Conservation (phyloP, 2,329 filamentous ascomycete species). For the Pseudopyricularia cyperi region DNA sequence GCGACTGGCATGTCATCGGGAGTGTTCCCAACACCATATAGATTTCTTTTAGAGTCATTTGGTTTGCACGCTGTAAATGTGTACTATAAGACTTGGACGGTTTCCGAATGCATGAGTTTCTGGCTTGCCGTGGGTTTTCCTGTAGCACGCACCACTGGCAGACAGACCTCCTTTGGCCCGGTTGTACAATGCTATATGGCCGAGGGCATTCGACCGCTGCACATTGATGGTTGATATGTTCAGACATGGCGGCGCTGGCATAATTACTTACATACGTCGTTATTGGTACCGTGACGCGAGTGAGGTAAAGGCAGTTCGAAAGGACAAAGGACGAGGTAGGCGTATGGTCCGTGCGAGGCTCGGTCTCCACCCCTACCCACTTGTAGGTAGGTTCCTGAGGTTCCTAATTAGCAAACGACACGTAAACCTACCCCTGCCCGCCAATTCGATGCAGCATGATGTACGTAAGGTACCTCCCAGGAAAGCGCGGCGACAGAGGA, state of each 20-base stretch:
- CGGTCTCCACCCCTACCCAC: conserved; percentile 55
- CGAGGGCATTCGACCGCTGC: too few species aligned
- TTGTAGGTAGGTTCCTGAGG: too few species aligned
- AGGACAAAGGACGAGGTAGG: background rate
- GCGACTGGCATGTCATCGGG: background rate
- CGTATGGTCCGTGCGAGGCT: conserved; percentile 35
- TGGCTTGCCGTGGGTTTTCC: background rate
- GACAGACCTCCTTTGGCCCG: too few species aligned
- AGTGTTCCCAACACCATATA: conserved; percentile 27
- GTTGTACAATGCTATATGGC: too few species aligned
- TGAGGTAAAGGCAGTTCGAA: too few species aligned
- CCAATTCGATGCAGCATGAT: conserved; percentile 1
- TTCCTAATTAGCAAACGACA: background rate
- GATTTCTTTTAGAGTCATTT: conserved; percentile 28
- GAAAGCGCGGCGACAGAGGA: background rate
- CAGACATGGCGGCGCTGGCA: too few species aligned
- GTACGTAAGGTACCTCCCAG: too few species aligned
- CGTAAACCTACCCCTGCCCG: background rate
- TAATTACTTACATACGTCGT: too few species aligned
- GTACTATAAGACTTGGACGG: conserved; percentile 40
- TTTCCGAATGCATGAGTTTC: background rate
- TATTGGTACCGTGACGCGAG: too few species aligned
- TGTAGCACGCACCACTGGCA: too few species aligned
- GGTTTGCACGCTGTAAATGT: conserved; percentile 33
- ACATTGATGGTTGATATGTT: too few species aligned